Evolutionary conservation across 2,329 filamentous ascomycete genomes (phyloP), one percentile per base, ranked within the genome.

Genomic region (Aspergillus vadensis): DNA sequence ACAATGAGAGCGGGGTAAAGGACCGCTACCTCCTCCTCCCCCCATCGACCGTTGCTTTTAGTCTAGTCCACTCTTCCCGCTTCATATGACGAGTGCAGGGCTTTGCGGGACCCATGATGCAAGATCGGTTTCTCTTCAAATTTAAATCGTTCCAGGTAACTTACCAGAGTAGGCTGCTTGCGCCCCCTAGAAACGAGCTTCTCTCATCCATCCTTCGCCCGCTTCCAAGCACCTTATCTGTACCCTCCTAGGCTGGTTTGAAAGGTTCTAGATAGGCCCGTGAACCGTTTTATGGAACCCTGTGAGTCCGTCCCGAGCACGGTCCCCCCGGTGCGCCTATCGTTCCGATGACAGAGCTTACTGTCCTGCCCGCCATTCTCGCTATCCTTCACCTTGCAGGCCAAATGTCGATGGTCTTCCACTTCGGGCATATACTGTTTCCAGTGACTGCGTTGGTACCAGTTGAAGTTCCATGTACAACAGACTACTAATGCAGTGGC

Each of bases 1-100:
- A 30, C 53, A 51, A 39, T 43, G 52, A 25, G 43, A 56, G 58
- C 58, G 58, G 58, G 58, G 58, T 60, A 60, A 44, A 41, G n/a
- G 25, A 32, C 48, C 44, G 36, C 51, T 55, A 55, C 21, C 15
- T 57, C 19, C 21, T 21, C 43, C 10, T 9, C 21, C 41, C 17
- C 19, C 36, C 36, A 21, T 27, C 51, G 10, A 23, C 39, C 53
- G 41, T 55, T 15, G 53, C 30, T 43, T 36, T 36, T 36, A 36
- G 32, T 36, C 36, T 44, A 44, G 21, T 43, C 15, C 9, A 30
- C 50, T 14, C 15, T 55, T 19, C 25, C 53, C 36, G 17, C 43
- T 17, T 39, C 39, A 15, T 39, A 25, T 36, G 27, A 44, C 36
- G 39, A n/a, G 36, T 30, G 43, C 53, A 55, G 25, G 53, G 25